Evolutionary conservation across 257 asterid species (phyloP), one percentile per base, ranked within the genome.

Genomic region (Lavandula angustifolia): DNA sequence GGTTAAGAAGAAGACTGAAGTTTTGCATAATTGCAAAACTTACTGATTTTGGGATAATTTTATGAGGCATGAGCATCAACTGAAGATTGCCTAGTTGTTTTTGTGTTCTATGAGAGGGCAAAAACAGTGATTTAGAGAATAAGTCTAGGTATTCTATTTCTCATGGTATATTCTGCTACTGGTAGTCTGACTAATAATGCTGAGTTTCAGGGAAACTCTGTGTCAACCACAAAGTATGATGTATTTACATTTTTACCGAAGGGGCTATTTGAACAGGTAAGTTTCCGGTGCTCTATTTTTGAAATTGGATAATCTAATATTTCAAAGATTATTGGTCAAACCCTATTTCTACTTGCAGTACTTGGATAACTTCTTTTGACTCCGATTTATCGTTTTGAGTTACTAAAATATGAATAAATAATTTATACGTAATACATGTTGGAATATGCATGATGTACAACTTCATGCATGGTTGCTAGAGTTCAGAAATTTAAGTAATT

Each of bases 211-310:
- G 92, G 91, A 44, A 94, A 91, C 78, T 81, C 96, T 18, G 99
- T 94, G 54, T 91, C 99, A 48, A 94, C 99, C 55, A 94, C 99
- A 2, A 94, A 94, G 84, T 91, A 94, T 60, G 98, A 90, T 38
- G 75, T 94, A 33, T 51, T 94, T 13, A 90, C 98, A 7, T 91
- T 90, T 75, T 79, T 91, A 73, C 99, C 98, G 0, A 91, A 91
- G 84, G 98, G 98, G 41, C 79, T 94, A 68, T 94, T 94, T 78
- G 99, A 91, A 82, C 99, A 94, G 95, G 99, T 94, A 86, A 76
- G 73, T 54, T 22, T 75, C 66, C 52, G 47, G 34, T 63, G 50
- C 50, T 48, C 44, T 68, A 49, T 71, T 41, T 66, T 56, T 54
- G 27, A 22, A 22, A 22, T 22, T 35, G 56, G 53, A n/a, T 34